Evolutionary conservation across 495 filamentous ascomycete species (phyloP), one percentile per base, ranked within the genome.

Genomic region (Parmelia sp.): DNA sequence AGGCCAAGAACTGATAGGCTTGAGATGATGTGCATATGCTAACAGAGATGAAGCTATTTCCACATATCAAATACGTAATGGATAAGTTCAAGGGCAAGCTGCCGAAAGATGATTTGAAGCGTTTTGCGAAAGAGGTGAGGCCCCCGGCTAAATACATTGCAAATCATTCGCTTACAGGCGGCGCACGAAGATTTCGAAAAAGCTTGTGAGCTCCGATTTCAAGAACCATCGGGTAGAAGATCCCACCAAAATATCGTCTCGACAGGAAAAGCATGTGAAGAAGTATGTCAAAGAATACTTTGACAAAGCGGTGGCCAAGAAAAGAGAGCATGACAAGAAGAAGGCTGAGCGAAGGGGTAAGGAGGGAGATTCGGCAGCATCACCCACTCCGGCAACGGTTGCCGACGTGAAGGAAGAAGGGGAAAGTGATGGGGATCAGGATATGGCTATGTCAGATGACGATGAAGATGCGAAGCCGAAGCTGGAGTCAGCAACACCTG

Each of bases 171-270:
- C 55, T 61, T 29, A 63, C 44, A 58, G 21, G 29, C 66, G 15
- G 39, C 31, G 35, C 21, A 19, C 45, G 59, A 63, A 86, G 84
- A 80, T 84, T 23, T 84, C 86, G 63, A 95, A 93, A 73, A 96
- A 91, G 71, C 80, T 97, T 35, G 91, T 96, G 36, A 84, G 87
- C 33, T 90, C 90, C 0, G 92, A 97, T 71, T 97, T 88, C 78
- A 96, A 95, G 74, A 84, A 92, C 68, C 82, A 84, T 47, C 86
- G 89, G 5, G 91, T 97, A 14, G 80, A 86, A 27, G 88, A 97
- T 69, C 92, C 91, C 6, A 90, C 84, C n/a, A 81, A 83, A 57
- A 87, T 97, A 68, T 82, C 82, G n/a, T 76, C 85, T 36, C 90
- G 89, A 68, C 90, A 93, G 69, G 86, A 87, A 69, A 87, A 86